phyloP scores from a whole-genome alignment of 1,284 basidiomycete species.

The Phlebopus sp. region DNA sequence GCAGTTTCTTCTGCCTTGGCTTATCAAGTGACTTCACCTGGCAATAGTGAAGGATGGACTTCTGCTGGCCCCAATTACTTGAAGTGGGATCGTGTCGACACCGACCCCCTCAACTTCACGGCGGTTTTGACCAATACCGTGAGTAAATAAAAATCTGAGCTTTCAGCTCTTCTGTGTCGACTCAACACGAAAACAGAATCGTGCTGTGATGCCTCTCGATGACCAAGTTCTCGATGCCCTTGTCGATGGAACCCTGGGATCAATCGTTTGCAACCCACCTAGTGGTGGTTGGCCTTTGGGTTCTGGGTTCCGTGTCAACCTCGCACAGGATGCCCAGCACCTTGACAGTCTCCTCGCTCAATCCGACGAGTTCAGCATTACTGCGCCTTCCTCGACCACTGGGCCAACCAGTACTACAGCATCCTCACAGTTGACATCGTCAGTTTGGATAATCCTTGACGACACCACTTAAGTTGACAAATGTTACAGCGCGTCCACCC shows the following conservation, averaged over 20 bases:
- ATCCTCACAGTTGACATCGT: slow-evolving; percentile 19
- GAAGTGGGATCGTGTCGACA: slow-evolving; percentile 60
- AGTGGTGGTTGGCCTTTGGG: slow-evolving; percentile 58
- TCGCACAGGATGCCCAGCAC: slow-evolving; percentile 49
- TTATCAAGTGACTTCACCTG: slow-evolving; percentile 58
- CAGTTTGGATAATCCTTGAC: slow-evolving; percentile 7
- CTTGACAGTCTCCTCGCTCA: slow-evolving; percentile 60
- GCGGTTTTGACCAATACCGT: slow-evolving; percentile 66
- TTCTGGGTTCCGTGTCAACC: slow-evolving; percentile 62
- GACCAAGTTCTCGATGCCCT: slow-evolving; percentile 47
- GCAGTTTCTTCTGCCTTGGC: slow-evolving; percentile 56
- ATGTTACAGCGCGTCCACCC: slow-evolving; percentile 20
- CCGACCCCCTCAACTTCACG: slow-evolving; percentile 67
- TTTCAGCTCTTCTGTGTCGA: background rate
- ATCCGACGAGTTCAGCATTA: slow-evolving; percentile 58
- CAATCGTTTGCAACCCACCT: slow-evolving; percentile 45
- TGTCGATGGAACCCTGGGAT: slow-evolving; percentile 43
- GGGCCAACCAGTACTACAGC: slow-evolving; percentile 12
- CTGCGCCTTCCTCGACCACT: slow-evolving; percentile 23
- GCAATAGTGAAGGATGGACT: slow-evolving; percentile 51
- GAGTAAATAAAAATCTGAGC: slow-evolving; percentile 20
- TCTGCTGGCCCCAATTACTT: slow-evolving; percentile 56
- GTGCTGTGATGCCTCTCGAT: slow-evolving; percentile 24
- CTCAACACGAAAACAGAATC: slow-evolving; percentile 23
- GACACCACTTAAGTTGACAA: slow-evolving; percentile 6